Base-by-base conservation (phyloP, 2,329 filamentous ascomycete species). In the Ascochyta rabiei region DNA sequence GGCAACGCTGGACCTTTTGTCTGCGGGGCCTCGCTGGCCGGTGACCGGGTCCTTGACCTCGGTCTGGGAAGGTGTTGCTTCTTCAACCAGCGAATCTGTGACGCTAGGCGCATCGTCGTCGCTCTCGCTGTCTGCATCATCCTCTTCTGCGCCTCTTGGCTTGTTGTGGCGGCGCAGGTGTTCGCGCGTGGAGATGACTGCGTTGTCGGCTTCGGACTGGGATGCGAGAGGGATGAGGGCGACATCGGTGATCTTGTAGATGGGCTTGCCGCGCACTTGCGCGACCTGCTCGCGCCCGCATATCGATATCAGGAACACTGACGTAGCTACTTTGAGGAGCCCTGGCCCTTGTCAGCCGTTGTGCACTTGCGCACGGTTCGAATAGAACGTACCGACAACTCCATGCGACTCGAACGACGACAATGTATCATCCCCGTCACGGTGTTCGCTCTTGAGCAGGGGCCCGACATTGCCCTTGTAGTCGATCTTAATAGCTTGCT, bases 191-290 rank as follows among this genome's bases (percentile, higher is more conserved):
- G 84, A 83, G 2, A 78, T 75, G 54, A 98, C 89, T 8, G 91
- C 89, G 24, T 84, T 82, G 57, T 85, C 82, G 4, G 93, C 93
- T 38, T 96, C 91, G 35, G 76, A 73, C 66, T 88, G 88, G 6
- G 89, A 93, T 2, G 87, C 85, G 48, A 95, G 86, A 0, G 95
- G 95, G 6, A 96, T 96, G n/a, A 98, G 80, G 6, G 91, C 89
- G 28, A 98, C 90, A 64, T 96, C 91, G 38, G 89, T 95, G 56
- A 97, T 86, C 34, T 91, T 87, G 74, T 96, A 99, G 50, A 98
- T 81, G 0, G 93, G 88, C 50, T 85, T 87, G 6, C 91, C 91
- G 61, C 88, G 86, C 44, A 98, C 86, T 61, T 93, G 88, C 3
- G 95, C 95, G 44, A 98, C 92, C 73, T 96, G 90, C 68, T 96